Base-by-base conservation (phyloP, 2,329 filamentous ascomycete genomes). In the Cyanodermella asteris region DNA sequence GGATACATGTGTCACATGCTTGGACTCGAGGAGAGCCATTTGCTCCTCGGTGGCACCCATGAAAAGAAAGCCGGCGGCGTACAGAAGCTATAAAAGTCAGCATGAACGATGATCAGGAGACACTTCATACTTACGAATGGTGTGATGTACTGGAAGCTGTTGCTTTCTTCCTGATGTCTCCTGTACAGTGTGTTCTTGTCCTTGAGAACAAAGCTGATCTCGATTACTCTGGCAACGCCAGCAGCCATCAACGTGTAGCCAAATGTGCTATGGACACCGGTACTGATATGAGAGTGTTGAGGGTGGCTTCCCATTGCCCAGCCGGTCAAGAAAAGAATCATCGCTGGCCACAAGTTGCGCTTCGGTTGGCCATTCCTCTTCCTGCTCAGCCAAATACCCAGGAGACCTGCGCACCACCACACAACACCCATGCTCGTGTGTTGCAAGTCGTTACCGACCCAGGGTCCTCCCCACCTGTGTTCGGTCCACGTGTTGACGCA, bases 381-480 rank as follows among this genome's bases (percentile, higher is more conserved):
- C 33, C 68, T 65, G 45, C 80, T 91, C 19, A 97, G 59, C 87
- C 84, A 97, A 26, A 97, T 63, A 20, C 87, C 87, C 7, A 84
- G 64, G 16, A 97, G 55, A 13, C 87, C 87, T 6, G 87, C 84
- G 39, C 71, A 76, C 84, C 84, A 97, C 87, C 87, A 97, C 25
- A 97, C 70, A 33, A 97, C 68, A n/a, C 87, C 87, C 84, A 97
- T 94, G n/a, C 76, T 78, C 0, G 87, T 97, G 48, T 97, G 87
- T 47, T 97, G 84, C 53, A 91, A 68, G 47, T 97, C 87, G 42
- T 93, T 94, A 49, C 66, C 69, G 26, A 75, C 80, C 87, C 87
- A 97, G 1, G 66, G 62, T 1, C 60, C 60, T 27, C 87, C 87
- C 87, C 87, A 97, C 26, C 75, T 68, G 45, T 97, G 87, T 49